Percentiles rank a stretch among this genome's conserved stretches.
These are phyloP conservation scores for Eutrema japonicum DNA, from an alignment of 345 rosid species.

Conservation along the genomic window DNA sequence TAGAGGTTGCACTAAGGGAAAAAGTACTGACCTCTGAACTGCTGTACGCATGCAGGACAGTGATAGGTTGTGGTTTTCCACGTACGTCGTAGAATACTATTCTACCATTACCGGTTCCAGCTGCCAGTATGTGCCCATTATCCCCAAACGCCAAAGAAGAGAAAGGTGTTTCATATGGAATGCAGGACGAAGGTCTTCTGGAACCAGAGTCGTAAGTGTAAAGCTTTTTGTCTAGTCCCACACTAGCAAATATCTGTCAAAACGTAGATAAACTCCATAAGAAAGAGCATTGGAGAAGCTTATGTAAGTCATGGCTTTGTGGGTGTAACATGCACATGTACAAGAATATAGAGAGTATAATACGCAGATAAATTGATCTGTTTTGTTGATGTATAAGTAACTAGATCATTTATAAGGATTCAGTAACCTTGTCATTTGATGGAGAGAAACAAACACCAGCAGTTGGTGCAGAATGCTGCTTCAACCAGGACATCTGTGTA, in stretches of 20 bases:
- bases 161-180: conserved; percentile 85
- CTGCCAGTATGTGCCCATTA: conserved; percentile 85
- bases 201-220: conserved; percentile 87
- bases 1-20: background rate
- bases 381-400: conserved; percentile 4
- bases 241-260: conserved; percentile 82
- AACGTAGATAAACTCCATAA: conserved; percentile 8
- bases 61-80: conserved; percentile 82
- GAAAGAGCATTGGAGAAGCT: conserved; percentile 16
- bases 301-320: background rate
- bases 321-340: conserved; percentile 8
- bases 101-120: conserved; percentile 89
- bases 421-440: conserved; percentile 78
- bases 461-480: conserved; percentile 94
- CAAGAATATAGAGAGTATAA: conserved; percentile 8
- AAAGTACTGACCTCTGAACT: conserved; percentile 73
- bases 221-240: conserved; percentile 92
- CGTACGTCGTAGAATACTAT: conserved; percentile 94
- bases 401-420: conserved; percentile 14
- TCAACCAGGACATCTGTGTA: conserved; percentile 84
- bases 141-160: conserved; percentile 93
- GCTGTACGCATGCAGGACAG: conserved; percentile 83
- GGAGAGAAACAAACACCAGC: conserved; percentile 95
- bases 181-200: conserved; percentile 70
- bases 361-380: background rate